Evolutionary conservation across 2,329 filamentous ascomycete species (phyloP).

Genomic region (Calonectria naviculata): DNA sequence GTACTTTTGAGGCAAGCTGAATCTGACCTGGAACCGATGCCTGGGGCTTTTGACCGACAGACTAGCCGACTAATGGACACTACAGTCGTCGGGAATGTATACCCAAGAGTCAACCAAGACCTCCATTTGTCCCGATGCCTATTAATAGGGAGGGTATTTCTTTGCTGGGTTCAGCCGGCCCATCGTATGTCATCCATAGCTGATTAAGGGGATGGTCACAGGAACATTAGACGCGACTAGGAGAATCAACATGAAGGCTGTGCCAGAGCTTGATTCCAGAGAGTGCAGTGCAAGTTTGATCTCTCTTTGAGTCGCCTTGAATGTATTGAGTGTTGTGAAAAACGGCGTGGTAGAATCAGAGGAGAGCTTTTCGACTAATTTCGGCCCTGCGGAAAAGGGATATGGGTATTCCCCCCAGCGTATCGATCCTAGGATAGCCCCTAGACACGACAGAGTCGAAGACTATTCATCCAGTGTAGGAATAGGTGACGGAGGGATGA

Average conservation of each 20-base stretch:
- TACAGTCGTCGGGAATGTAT: constrained; percentile 1
- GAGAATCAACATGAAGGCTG: background rate
- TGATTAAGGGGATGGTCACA: background rate
- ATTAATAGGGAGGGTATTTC: background rate
- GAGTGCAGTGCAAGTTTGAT: background rate
- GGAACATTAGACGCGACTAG: background rate
- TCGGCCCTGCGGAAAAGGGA: background rate
- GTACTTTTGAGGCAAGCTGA: constrained; percentile 7
- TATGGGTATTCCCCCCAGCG: background rate
- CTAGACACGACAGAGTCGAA: background rate
- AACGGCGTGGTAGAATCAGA: background rate
- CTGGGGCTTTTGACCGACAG: too few relatives aligned
- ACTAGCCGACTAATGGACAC: background rate
- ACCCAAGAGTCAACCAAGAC: background rate
- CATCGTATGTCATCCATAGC: background rate
- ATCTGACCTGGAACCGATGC: background rate
- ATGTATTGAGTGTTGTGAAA: background rate
- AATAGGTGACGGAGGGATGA: background rate
- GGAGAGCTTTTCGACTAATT: background rate
- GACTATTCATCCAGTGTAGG: background rate
- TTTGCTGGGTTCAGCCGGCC: background rate
- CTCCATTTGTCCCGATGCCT: background rate
- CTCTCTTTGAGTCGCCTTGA: background rate
- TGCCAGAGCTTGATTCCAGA: background rate
- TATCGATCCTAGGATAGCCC: background rate